Percentiles rank a stretch among this genome's conserved stretches.
Conservation (phyloP, 2,329 filamentous ascomycete genomes). For the Cordyceps pruinosa region DNA sequence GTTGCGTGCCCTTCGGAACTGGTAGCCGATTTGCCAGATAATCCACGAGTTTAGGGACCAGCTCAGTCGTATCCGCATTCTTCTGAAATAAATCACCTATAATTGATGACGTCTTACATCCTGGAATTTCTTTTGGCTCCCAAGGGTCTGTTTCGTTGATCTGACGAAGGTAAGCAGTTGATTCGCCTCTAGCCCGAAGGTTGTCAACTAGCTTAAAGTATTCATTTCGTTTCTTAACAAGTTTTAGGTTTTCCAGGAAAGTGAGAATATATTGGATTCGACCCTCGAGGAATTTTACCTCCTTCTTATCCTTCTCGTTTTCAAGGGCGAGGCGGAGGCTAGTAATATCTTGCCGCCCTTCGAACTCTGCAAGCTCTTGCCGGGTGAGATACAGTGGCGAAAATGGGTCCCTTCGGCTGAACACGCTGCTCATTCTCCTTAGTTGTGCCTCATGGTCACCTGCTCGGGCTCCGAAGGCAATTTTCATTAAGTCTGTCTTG, state of each 20-base stretch:
- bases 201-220: no score
- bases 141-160: no score
- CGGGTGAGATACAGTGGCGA: not conserved
- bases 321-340: not conserved
- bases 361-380: not conserved
- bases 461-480: not conserved
- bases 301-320: not conserved
- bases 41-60: not conserved
- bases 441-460: not conserved
- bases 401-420: not conserved
- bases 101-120: no score
- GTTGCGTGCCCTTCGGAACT: not conserved
- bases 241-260: not conserved
- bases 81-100: not conserved
- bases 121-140: no score
- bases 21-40: not conserved
- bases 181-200: no score
- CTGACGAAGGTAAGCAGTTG: no score
- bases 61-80: not conserved
- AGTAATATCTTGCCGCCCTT: not conserved
- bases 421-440: not conserved
- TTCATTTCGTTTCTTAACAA: not conserved
- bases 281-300: no score
- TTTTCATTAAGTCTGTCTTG: not conserved
- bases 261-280: not conserved